Conservation (phyloP, 176 grass and related monocot species). For the Aegilops longissima region DNA sequence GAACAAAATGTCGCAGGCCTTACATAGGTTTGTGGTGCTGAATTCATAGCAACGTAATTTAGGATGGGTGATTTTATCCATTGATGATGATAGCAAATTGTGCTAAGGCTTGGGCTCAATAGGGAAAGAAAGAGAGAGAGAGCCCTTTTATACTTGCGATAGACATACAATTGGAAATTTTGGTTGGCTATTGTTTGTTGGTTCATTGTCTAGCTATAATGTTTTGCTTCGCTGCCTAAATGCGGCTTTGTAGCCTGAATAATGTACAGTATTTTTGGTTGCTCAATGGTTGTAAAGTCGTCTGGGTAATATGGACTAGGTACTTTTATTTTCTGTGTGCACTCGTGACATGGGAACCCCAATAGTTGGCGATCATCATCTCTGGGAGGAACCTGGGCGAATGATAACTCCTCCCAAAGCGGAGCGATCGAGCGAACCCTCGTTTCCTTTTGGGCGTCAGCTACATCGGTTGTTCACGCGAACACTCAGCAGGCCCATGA, state of each 20-base stretch:
- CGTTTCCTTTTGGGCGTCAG: too few species aligned
- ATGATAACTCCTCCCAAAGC: too few species aligned
- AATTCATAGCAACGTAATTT: conserved; percentile 2
- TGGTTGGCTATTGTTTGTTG: conserved; percentile 29
- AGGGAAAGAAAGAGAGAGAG: conserved; percentile 17
- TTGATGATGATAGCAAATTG: conserved; percentile 20
- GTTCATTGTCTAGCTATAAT: conserved; percentile 13
- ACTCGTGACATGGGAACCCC: background rate
- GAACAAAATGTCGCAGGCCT: conserved; percentile 24
- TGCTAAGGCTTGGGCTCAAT: conserved; percentile 23
- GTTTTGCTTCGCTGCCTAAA: conserved; percentile 15
- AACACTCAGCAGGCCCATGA: too few species aligned
- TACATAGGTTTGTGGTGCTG: conserved; percentile 5
- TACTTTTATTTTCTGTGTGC: background rate
- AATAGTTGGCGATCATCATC: too few species aligned
- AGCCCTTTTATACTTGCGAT: conserved; percentile 30
- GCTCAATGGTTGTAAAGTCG: conserved; percentile 45
- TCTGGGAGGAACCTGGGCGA: too few species aligned
- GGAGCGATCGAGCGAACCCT: too few species aligned
- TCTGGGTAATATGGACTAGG: background rate
- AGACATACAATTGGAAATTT: conserved; percentile 49
- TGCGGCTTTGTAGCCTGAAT: conserved; percentile 48
- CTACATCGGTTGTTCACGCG: too few species aligned
- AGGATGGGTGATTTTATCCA: conserved; percentile 28
- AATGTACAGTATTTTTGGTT: conserved; percentile 57